A percentile compares a stretch with the other conserved stretches of the same genome.
These are phyloP conservation scores for Leccinum broughii DNA, from an alignment of 768 basidiomycete genomes.

Conservation along the genomic window DNA sequence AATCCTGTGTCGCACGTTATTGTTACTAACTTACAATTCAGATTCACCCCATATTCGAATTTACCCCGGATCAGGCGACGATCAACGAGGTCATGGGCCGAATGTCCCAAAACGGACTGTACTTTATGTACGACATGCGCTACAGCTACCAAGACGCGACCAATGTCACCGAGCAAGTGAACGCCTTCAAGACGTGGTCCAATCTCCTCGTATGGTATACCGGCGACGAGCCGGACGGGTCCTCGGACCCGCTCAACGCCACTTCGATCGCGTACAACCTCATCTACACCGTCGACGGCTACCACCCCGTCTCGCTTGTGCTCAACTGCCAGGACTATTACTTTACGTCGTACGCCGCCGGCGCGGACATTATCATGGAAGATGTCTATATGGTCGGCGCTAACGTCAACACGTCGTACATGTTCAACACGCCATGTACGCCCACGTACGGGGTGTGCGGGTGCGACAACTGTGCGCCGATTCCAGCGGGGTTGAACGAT, in stretches of 20 bases:
- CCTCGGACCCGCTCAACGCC: slow-evolving; percentile 62
- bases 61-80: slow-evolving; percentile 52
- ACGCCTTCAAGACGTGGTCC: slow-evolving; percentile 60
- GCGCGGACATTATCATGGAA: slow-evolving; percentile 70
- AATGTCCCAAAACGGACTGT: slow-evolving; percentile 63
- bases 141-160: slow-evolving; percentile 61
- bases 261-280: slow-evolving; percentile 48
- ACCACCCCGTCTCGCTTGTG: slow-evolving; percentile 66
- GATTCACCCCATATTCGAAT: slow-evolving; percentile 73
- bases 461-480: slow-evolving; percentile 56
- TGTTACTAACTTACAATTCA: slow-evolving; percentile 19
- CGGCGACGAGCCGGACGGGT: slow-evolving; percentile 72
- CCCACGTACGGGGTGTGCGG: slow-evolving; percentile 71
- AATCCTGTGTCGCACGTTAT: background rate
- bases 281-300: slow-evolving; percentile 62
- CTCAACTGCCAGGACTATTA: slow-evolving; percentile 67
- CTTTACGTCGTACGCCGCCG: slow-evolving; percentile 57
- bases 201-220: slow-evolving; percentile 76
- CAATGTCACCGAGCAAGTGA: slow-evolving; percentile 64
- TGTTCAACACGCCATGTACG: slow-evolving; percentile 64
- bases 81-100: slow-evolving; percentile 51
- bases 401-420: slow-evolving; percentile 61
- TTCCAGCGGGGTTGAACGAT: slow-evolving; percentile 41
- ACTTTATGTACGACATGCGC: slow-evolving; percentile 85
- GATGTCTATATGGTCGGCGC: slow-evolving; percentile 52